Base-by-base conservation (phyloP, 306 rosid genomes). In the Urtica urens region DNA sequence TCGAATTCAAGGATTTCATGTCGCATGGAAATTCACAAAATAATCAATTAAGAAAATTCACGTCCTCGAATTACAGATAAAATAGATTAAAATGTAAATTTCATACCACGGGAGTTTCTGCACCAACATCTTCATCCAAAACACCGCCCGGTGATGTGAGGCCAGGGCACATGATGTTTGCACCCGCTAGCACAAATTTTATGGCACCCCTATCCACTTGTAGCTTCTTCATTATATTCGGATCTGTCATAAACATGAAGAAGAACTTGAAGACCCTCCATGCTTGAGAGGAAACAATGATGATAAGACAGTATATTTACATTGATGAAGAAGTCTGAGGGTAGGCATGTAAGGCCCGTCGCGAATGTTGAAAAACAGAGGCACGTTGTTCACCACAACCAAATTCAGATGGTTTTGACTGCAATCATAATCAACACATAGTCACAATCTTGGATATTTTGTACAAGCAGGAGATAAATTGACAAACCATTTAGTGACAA, bases 321-420 rank as follows among this genome's bases (percentile, higher is more conserved):
- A 90, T 67, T 85, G 99, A 67, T 90, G 99, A 49, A 90, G 99
- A 44, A 90, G 86, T 46, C 99, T 78, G 55, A 90, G 65, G 19
- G 99, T 90, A 39, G 99, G 99, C 95, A 90, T 90, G 67, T 90
- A 90, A 15, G 99, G 95, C 27, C 99, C 99, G 69, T 90, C 99
- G 14, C 95, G 95, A 51, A 90, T 64, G 58, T 79, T 90, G 73
- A 90, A 90, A 69, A 90, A 90, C 48, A 90, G 71, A 5, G 99
- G 99, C 74, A 84, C 87, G 0, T 71, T 85, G 79, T 84, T 90
- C 68, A 90, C 95, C 61, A 90, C 72, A 17, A 90, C 95, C 70
- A 90, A 73, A 73, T 85, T 90, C 65, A 90, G 79, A 81, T 90
- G 99, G 78, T 85, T 90, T 73, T 84, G 99, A 67, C 99, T 90